Evolutionary conservation across 179 eudicot genomes (phyloP), one percentile per base, ranked within the genome.

Genomic region (Pouteria campechiana): DNA sequence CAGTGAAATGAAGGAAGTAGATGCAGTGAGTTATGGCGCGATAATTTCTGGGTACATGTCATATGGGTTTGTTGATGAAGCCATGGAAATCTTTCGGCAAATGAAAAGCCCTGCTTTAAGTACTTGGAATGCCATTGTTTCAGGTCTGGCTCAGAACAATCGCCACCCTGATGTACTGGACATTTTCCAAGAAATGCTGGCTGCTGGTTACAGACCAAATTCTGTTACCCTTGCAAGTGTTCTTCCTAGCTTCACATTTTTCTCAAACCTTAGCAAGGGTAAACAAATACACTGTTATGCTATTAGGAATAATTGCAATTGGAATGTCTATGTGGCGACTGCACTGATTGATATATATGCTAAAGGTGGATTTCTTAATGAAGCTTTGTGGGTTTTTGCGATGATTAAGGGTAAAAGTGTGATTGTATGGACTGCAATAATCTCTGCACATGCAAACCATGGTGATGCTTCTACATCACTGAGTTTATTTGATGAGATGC

Each of bases 381-480:
- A 71, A 15, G 78, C 84, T 24, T 46, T 35, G 25, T 37, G 18
- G n/a, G 66, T 80, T 14, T 80, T 80, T 60, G 56, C 68, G 56
- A 67, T 32, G 35, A 32, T 73, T 44, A 37, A 40, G 39, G 58
- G 64, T n/a, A 68, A 70, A 51, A 73, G 76, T 55, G 70, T 80
- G 48, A 68, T 80, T 25, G 40, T 80, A 33, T 80, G 78, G 81
- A 80, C 84, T 19, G 56, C 90, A 6, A 65, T 76, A 18, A 80
- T 80, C 15, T 44, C 81, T 51, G 81, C 78, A 13, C 56, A 74
- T 47, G 78, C 74, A 24, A 44, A 60, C 11, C 68, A 77, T 25
- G 81, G 81, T 49, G 65, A 70, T 60, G 76, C 64, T 14, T 25
- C 47, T 11, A 35, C 38, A 4, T 78, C 74, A 21, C 62, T 71